Evolutionary conservation across 352 stramenopile genomes (phyloP).

Genomic region (Pythium volutum): DNA sequence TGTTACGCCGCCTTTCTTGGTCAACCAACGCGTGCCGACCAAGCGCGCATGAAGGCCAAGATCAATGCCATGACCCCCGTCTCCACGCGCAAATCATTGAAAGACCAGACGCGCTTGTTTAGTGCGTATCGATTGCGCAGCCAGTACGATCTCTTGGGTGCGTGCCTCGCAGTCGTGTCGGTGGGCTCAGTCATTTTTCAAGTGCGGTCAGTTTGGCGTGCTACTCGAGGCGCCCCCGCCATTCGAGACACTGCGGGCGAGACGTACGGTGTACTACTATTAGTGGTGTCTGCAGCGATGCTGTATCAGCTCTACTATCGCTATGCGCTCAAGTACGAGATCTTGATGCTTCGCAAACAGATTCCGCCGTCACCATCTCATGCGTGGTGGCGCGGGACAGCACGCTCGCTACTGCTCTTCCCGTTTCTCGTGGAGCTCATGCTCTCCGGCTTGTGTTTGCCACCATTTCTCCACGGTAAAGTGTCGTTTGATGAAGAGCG

Average conservation of each 20-base stretch:
- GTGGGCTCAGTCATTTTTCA: conserved; percentile 46
- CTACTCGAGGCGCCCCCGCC: conserved; percentile 16
- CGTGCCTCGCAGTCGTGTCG: conserved; percentile 28
- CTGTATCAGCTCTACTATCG: conserved; percentile 42
- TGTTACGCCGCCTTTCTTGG: conserved; percentile 33
- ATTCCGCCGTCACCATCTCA: conserved; percentile 24
- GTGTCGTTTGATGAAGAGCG: conserved; percentile 46
- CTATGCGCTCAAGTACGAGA: conserved; percentile 52
- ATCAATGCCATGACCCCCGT: conserved; percentile 25
- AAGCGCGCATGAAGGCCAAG: conserved; percentile 4
- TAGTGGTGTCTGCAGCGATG: conserved; percentile 40
- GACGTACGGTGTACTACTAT: conserved; percentile 41
- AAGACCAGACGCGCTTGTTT: conserved; percentile 17
- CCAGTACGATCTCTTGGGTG: conserved; percentile 20
- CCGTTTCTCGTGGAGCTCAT: conserved; percentile 46
- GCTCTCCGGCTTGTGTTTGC: conserved; percentile 39
- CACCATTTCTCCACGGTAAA: conserved; percentile 46
- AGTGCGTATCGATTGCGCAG: conserved; percentile 17
- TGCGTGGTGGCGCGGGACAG: conserved; percentile 24
- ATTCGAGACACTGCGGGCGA: conserved; percentile 36
- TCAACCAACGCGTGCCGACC: conserved; percentile 15
- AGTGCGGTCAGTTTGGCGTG: conserved; percentile 56
- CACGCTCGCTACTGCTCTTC: conserved; percentile 30
- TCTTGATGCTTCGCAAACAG: conserved; percentile 48
- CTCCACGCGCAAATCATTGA: conserved; percentile 21